Percentiles rank a stretch among this genome's conserved stretches.
phyloP scores from a whole-genome alignment of 257 asterid species.

The Jacaranda copaia region DNA sequence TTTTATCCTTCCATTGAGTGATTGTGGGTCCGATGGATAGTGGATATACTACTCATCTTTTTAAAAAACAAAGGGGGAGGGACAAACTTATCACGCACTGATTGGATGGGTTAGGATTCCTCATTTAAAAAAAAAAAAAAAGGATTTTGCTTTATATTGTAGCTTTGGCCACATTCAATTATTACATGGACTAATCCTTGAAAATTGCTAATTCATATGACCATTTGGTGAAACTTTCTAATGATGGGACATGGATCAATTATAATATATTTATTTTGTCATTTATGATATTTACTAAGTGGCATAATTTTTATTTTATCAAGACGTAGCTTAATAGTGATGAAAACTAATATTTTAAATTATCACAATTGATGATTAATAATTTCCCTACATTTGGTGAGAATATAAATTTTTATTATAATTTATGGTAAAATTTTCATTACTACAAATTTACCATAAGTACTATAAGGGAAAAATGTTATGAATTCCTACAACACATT shows the following conservation, averaged over 20 bases:
- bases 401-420: too few species aligned
- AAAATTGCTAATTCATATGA: not conserved
- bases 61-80: not conserved
- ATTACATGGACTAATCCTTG: slow-evolving; percentile 27
- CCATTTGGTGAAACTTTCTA: slow-evolving; percentile 22
- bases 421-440: too few species aligned
- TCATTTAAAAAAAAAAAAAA: too few species aligned
- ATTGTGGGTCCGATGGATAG: not conserved
- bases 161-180: slow-evolving; percentile 13
- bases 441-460: too few species aligned
- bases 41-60: not conserved
- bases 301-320: not conserved
- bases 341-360: not conserved
- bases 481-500: too few species aligned
- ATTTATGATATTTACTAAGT: too few species aligned
- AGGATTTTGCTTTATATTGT: not conserved
- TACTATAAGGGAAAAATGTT: too few species aligned
- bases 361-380: too few species aligned
- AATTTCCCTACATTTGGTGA: too few species aligned
- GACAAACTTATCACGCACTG: slow-evolving; percentile 10
- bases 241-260: too few species aligned
- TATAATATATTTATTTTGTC: too few species aligned
- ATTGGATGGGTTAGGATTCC: not conserved
- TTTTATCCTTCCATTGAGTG: slow-evolving; percentile 6
- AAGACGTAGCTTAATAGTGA: not conserved